These are phyloP conservation scores for Echinochloa phyllopogon DNA, from an alignment of 176 grass and related monocot species.

Conservation along the genomic window DNA sequence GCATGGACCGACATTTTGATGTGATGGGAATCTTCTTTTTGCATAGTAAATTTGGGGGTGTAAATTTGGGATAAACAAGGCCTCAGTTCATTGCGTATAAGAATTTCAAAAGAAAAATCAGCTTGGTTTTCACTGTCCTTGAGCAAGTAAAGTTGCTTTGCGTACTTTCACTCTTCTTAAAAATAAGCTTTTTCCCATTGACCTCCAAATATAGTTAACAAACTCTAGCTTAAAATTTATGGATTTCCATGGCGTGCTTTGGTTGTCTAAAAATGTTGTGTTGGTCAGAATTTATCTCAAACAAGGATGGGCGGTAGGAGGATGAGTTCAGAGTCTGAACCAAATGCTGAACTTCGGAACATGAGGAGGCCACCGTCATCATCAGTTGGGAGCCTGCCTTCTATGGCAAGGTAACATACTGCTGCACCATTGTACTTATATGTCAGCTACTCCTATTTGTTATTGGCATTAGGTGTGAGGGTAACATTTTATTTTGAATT, in stretches of 20 bases:
- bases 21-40: too few relatives aligned
- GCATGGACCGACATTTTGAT: too few relatives aligned
- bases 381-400: conserved; percentile 63
- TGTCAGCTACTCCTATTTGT: conserved; percentile 43
- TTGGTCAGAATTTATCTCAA: conserved; percentile 83
- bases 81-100: neutral
- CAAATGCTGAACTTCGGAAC: conserved; percentile 66
- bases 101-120: neutral
- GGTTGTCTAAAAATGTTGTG: conserved; percentile 21
- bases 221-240: conserved; percentile 2
- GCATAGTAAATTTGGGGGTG: too few relatives aligned
- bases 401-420: conserved; percentile 71
- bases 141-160: neutral
- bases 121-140: neutral
- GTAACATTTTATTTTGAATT: conserved; percentile 48
- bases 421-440: neutral
- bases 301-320: conserved; percentile 82
- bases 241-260: neutral
- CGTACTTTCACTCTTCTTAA: neutral
- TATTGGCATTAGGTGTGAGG: conserved; percentile 19
- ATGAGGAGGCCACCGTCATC: conserved; percentile 74
- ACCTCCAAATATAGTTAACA: neutral
- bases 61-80: too few relatives aligned
- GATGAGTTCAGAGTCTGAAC: conserved; percentile 65
- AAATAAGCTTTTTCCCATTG: neutral